Conservation (phyloP, 2,329 filamentous ascomycete species). For the Botrytis medusae region DNA sequence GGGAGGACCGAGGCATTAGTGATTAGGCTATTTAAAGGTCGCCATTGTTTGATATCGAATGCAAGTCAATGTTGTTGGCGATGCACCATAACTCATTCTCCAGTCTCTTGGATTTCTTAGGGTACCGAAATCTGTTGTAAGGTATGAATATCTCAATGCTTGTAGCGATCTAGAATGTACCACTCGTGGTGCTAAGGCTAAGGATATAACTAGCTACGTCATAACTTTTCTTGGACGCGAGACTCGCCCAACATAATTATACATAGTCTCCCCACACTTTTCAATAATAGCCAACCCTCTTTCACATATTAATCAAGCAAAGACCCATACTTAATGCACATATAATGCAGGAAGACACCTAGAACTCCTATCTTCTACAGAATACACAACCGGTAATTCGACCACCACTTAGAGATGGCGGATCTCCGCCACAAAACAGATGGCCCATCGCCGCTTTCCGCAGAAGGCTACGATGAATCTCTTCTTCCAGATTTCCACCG, state of each 20-base stretch:
- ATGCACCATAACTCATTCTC: background rate
- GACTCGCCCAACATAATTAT: constrained; percentile 5
- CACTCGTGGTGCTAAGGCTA: background rate
- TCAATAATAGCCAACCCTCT: background rate
- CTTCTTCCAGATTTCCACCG: constrained; percentile 75
- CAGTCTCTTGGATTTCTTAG: background rate
- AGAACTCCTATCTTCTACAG: background rate
- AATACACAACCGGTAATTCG: constrained; percentile 13
- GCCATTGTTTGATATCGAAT: background rate
- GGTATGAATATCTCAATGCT: background rate
- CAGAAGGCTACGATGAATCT: constrained; percentile 65
- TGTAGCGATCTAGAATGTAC: background rate
- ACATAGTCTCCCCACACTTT: constrained; percentile 21
- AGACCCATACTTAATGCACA: constrained; percentile 17
- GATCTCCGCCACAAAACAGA: constrained; percentile 44
- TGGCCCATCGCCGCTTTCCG: constrained; percentile 58
- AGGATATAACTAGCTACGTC: constrained; percentile 18
- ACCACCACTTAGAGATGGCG: constrained; percentile 34
- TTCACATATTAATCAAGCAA: constrained; percentile 1
- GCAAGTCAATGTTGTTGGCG: background rate
- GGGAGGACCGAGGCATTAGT: background rate
- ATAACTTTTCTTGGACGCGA: constrained; percentile 14
- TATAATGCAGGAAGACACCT: constrained; percentile 14
- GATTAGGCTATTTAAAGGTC: background rate
- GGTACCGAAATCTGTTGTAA: background rate